Base-by-base conservation (phyloP, 192 early-diverging fungal genomes). In the Coemansia erecta region DNA sequence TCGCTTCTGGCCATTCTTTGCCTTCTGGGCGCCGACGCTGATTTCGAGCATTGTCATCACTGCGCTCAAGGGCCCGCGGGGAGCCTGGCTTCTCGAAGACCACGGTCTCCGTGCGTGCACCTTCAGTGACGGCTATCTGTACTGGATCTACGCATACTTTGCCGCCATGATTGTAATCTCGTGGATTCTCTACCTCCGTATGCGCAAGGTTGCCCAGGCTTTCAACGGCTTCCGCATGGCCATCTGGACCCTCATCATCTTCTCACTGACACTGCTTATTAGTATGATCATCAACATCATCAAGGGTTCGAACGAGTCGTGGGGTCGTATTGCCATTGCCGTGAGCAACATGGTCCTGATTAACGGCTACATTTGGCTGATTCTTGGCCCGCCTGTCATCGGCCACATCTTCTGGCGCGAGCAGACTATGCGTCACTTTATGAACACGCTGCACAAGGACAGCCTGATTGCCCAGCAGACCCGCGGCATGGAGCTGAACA, bases 151-250 rank as follows among this genome's bases (percentile, higher is more conserved):
- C 22, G 70, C 59, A 1, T 72, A 66, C 33, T 72, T 72, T 58
- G 63, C 63, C 3, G 63, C 55, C 21, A 64, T 61, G 55, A 66
- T 72, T 43, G 24, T 72, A 15, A 21, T 72, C 15, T 72, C 70
- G 15, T 72, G 70, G 70, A 23, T 72, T 19, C 55, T 72, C 8
- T 72, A 72, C 37, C 45, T 72, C 33, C 39, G 59, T 9, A 72
- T 66, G 70, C 70, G 70, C 58, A 66, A 50, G 41, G 55, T 72
- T 12, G 70, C 70, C 6, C 58, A 72, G 59, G 70, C 63, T 2
- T 72, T 72, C 44, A 72, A 72, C 41, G 63, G 70, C n/a, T 72
- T 72, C 53, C 63, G 63, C 22, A 65, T 72, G 59, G 70, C 70
- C 18, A 57, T 72, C 24, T 72, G 70, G 70, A 72, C 70, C 3